Evolutionary conservation across 306 rosid genomes (phyloP), one percentile per base, ranked within the genome.

Genomic region (Dalbergia cochinchinensis): DNA sequence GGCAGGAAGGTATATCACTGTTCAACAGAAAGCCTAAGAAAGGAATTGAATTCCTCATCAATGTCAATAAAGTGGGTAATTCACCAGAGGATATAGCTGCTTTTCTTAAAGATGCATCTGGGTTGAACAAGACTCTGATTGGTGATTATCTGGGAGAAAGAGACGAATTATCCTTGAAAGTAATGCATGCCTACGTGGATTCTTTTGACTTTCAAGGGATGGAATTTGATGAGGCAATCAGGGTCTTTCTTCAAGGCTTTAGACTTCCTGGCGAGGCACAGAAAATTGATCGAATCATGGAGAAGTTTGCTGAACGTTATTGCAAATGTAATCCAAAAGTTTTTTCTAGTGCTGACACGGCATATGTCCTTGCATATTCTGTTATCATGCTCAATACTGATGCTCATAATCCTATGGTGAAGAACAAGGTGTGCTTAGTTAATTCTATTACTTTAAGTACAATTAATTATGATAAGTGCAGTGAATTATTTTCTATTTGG

Each of bases 1-100:
- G 97, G 94, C 99, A 96, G 99, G 98, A 96, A 91, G 99, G 98
- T 86, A 96, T 96, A 89, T 96, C 98, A 33, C 93, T 96, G 81
- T 96, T 96, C 77, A 96, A 96, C 81, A 92, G 96, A 81, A 96
- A 96, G 85, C 99, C 99, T 59, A 93, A 90, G 87, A 96, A 96
- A 84, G 99, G 99, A 84, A 96, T 96, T 66, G 97, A 93, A 69
- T 96, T 91, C 87, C 99, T 96, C 82, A 93, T 96, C 64, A 93
- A 91, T 85, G 98, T 94, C 65, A 90, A 89, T 82, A 96, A 96
- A 93, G 96, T 96, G 88, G 99, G 98, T 8, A 83, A 76, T 82
- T 91, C 96, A 79, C 98, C 99, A 1, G 98, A 93, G 84, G 99
- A 93, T 71, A 96, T 96, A 69, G 98, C 94, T 76, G 82, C 91